Percentiles rank a stretch among this genome's conserved stretches.
phyloP scores from a whole-genome alignment of 768 basidiomycete species.

The Dentipellis sp. region DNA sequence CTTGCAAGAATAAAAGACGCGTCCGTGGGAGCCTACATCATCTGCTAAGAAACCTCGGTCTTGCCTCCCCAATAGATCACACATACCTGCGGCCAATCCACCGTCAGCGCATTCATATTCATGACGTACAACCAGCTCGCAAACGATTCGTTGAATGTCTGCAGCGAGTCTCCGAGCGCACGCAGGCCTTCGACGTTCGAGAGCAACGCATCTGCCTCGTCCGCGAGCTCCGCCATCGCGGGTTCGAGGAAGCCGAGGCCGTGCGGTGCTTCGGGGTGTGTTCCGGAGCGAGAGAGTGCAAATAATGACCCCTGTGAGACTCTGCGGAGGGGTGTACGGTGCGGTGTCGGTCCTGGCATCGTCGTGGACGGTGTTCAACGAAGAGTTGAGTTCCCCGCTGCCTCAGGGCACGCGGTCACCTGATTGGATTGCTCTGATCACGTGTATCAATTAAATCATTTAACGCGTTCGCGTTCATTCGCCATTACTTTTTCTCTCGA shows the following conservation, averaged over 20 bases:
- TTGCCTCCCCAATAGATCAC: conserved; percentile 9
- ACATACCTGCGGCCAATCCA: conserved; percentile 85
- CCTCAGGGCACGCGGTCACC: too few relatives aligned
- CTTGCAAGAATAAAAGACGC: conserved; percentile 41
- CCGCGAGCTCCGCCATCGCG: conserved; percentile 75
- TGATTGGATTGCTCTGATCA: too few relatives aligned
- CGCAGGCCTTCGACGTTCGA: conserved; percentile 66
- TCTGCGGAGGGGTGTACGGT: conserved; percentile 77
- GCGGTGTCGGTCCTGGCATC: conserved; percentile 34
- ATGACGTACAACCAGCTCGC: conserved; percentile 86
- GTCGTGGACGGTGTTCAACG: background rate
- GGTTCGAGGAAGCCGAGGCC: conserved; percentile 82
- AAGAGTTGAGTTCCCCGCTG: background rate
- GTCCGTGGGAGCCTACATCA: conserved; percentile 15
- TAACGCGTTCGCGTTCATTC: too few relatives aligned
- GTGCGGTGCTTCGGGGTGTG: conserved; percentile 67
- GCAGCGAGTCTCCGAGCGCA: conserved; percentile 63
- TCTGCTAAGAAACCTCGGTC: background rate
- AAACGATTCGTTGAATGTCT: conserved; percentile 87
- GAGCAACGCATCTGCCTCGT: conserved; percentile 78
- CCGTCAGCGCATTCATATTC: conserved; percentile 93
- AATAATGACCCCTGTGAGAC: conserved; percentile 90
- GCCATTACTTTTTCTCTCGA: too few relatives aligned
- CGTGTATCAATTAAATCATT: too few relatives aligned
- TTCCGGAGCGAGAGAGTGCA: conserved; percentile 68